A percentile compares a stretch with the other conserved stretches of the same genome.
These are phyloP conservation scores for Halteria grandinella DNA, from an alignment of 73 alveolate genomes.

Conservation along the genomic window DNA sequence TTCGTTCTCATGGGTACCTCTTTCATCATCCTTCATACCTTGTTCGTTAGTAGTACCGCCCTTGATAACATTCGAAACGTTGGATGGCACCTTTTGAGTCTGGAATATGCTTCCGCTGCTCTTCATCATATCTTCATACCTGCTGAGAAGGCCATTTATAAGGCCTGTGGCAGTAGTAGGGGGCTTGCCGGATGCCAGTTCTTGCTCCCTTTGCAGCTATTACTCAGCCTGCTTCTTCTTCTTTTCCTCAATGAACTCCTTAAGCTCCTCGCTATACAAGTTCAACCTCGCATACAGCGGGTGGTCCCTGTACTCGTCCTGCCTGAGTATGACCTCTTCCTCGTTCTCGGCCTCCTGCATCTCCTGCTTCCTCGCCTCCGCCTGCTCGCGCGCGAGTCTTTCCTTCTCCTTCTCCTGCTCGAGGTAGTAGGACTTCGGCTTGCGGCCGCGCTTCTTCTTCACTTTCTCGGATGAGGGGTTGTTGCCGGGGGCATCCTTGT, in stretches of 20 bases:
- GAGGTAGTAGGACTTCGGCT: conserved; percentile 52
- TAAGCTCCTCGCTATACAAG: conserved; percentile 23
- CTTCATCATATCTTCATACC: background rate
- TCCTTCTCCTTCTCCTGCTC: conserved; percentile 22
- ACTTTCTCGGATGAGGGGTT: background rate
- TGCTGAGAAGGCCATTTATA: background rate
- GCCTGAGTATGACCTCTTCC: conserved; percentile 2
- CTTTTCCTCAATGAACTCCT: conserved; percentile 44
- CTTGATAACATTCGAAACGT: background rate
- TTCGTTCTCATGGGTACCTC: background rate
- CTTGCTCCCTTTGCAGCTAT: background rate
- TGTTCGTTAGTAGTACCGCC: background rate
- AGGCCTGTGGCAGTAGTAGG: background rate
- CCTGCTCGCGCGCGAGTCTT: conserved; percentile 9
- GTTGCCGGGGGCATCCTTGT: background rate
- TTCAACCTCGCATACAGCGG: conserved; percentile 1
- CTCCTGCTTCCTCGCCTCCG: conserved; percentile 35
- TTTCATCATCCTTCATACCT: background rate
- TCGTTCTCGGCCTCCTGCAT: conserved; percentile 42
- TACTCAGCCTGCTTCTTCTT: background rate
- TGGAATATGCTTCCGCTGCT: conserved; percentile 18
- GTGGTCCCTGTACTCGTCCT: conserved; percentile 42
- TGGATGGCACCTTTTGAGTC: conserved; percentile 16
- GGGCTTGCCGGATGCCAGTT: too few species aligned
- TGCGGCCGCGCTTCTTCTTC: conserved; percentile 54